Percentiles rank a stretch among this genome's conserved stretches.
Conservation (phyloP, 2,329 filamentous ascomycete genomes). For the Pseudocercospora ulei region DNA sequence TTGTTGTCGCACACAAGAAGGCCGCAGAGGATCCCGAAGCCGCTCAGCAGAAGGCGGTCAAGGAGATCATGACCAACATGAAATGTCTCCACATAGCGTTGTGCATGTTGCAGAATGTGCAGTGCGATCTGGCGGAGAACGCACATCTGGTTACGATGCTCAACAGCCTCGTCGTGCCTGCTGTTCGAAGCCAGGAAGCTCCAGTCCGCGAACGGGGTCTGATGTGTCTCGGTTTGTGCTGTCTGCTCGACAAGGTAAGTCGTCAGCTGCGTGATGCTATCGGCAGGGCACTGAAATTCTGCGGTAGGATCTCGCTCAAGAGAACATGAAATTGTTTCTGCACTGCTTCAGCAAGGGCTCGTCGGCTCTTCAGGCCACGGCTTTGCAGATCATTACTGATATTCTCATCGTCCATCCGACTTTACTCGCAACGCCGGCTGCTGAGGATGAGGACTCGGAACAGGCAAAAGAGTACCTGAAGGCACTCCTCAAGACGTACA, state of each 20-base stretch:
- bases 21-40: slow-evolving; percentile 50
- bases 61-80: slow-evolving; percentile 93
- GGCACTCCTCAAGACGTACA: slow-evolving; percentile 71
- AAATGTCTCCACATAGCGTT: slow-evolving; percentile 96
- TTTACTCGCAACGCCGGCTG: slow-evolving; percentile 52
- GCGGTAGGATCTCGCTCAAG: slow-evolving; percentile 66
- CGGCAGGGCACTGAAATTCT: slow-evolving; percentile 12
- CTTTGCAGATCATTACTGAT: slow-evolving; percentile 83
- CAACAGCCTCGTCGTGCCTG: slow-evolving; percentile 91
- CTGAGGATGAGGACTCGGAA: slow-evolving; percentile 15
- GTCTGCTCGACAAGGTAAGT: slow-evolving; percentile 68
- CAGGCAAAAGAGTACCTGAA: slow-evolving; percentile 42
- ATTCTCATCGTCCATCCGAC: slow-evolving; percentile 82
- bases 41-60: slow-evolving; percentile 63
- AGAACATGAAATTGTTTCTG: slow-evolving; percentile 86
- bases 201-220: slow-evolving; percentile 85
- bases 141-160: slow-evolving; percentile 92
- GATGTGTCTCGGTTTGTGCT: slow-evolving; percentile 80
- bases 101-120: slow-evolving; percentile 91
- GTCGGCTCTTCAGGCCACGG: slow-evolving; percentile 76
- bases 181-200: slow-evolving; percentile 84
- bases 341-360: slow-evolving; percentile 94
- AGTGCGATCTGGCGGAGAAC: slow-evolving; percentile 78
- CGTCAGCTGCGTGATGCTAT: background rate
- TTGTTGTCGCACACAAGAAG: slow-evolving; percentile 27